These are phyloP conservation scores for Oryza longistaminata DNA, from an alignment of 176 grass and related monocot species.

Conservation along the genomic window DNA sequence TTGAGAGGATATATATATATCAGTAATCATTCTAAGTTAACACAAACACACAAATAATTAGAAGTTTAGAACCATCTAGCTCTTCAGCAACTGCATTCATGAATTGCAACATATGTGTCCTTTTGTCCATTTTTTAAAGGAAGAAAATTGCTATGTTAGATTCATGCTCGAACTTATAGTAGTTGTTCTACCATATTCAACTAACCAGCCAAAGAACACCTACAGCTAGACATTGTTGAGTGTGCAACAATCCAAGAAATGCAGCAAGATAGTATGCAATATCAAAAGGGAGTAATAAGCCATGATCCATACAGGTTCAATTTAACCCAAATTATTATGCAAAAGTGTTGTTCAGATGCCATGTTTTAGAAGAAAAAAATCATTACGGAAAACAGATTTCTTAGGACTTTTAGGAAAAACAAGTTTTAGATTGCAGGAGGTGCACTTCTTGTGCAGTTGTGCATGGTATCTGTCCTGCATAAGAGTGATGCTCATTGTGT, in stretches of 20 bases:
- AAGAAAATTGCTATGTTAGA: neutral
- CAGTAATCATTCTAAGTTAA: neutral
- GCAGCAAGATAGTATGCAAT: neutral
- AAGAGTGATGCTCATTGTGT: neutral
- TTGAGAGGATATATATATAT: slow-evolving; percentile 24
- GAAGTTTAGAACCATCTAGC: slow-evolving; percentile 18
- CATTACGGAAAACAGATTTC: neutral
- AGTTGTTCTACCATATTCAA: neutral
- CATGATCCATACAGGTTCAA: neutral
- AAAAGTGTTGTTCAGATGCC: neutral
- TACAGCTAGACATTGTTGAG: neutral
- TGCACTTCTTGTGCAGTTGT: neutral
- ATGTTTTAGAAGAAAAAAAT: neutral
- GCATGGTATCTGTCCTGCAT: neutral
- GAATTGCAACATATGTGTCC: neutral
- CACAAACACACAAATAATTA: slow-evolving; percentile 3
- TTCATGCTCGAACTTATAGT: neutral
- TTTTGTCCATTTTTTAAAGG: neutral
- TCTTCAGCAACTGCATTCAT: neutral
- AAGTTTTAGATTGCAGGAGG: neutral
- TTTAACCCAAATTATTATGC: neutral
- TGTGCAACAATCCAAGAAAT: neutral
- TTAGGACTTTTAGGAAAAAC: neutral
- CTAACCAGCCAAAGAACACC: neutral
- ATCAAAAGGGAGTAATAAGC: neutral